Percentiles rank a stretch among this genome's conserved stretches.
phyloP scores from a whole-genome alignment of 2,329 filamentous ascomycete species.

The Alternaria panax region DNA sequence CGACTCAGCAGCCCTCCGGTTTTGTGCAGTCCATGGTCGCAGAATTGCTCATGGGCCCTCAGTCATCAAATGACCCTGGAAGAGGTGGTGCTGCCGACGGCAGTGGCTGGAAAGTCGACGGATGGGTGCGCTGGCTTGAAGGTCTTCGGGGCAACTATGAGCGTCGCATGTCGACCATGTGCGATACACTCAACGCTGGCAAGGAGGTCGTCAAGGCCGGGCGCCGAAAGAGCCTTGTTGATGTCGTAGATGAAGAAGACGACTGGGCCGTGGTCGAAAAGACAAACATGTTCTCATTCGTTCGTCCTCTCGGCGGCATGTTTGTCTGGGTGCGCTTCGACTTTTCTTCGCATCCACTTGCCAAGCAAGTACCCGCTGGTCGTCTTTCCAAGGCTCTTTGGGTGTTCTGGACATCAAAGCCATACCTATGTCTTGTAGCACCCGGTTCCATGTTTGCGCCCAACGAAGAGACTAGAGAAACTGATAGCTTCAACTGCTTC shows the following conservation, averaged over 20 bases:
- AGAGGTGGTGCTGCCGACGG: constrained; percentile 59
- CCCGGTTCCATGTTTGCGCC: constrained; percentile 79
- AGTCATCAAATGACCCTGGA: constrained; percentile 60
- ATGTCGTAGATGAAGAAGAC: constrained; percentile 48
- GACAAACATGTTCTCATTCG: constrained; percentile 75
- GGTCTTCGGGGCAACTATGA: constrained; percentile 86
- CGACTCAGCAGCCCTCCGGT: constrained; percentile 84
- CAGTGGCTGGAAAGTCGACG: constrained; percentile 77
- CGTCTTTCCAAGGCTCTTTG: constrained; percentile 72
- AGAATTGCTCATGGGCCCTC: constrained; percentile 76
- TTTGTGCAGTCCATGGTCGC: constrained; percentile 87
- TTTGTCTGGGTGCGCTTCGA: constrained; percentile 83
- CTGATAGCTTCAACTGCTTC: constrained; percentile 74
- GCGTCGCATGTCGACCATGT: constrained; percentile 83
- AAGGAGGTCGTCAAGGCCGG: constrained; percentile 70
- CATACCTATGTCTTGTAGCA: constrained; percentile 72
- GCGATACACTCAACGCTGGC: constrained; percentile 72
- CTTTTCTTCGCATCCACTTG: constrained; percentile 77
- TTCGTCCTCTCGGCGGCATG: constrained; percentile 87
- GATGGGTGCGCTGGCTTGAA: constrained; percentile 91
- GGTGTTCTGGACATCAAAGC: constrained; percentile 73
- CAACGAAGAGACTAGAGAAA: constrained; percentile 63
- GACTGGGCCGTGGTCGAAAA: constrained; percentile 81
- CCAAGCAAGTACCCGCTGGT: constrained; percentile 60
- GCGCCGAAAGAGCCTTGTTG: constrained; percentile 47